Conservation (phyloP, 805 yeast species). For the Suhomyces pyralidae region DNA sequence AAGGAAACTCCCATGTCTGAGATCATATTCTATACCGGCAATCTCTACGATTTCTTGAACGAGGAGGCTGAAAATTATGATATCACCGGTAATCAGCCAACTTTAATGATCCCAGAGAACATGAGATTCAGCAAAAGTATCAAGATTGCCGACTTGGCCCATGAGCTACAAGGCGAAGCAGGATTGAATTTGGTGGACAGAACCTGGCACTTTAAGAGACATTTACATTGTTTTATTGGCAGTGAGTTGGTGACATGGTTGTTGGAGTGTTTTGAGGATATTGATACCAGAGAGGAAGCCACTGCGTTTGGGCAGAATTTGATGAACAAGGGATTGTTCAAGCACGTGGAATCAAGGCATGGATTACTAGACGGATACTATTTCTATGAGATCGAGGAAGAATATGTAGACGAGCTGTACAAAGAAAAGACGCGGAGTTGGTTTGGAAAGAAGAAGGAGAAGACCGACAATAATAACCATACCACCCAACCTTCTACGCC, state of each 20-base stretch:
- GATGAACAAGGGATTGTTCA: constrained; percentile 68
- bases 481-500: constrained; percentile 1
- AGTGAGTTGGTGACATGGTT: constrained; percentile 86
- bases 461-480: neutral
- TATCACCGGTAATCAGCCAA: constrained; percentile 33
- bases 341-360: constrained; percentile 82
- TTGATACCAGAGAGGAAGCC: constrained; percentile 81
- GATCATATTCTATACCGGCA: constrained; percentile 84
- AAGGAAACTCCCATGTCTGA: constrained; percentile 54
- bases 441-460: constrained; percentile 27
- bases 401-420: constrained; percentile 41
- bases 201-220: constrained; percentile 86
- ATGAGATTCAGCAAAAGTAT: constrained; percentile 48
- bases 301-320: constrained; percentile 72
- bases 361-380: constrained; percentile 90
- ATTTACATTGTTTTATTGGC: constrained; percentile 77
- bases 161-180: constrained; percentile 66
- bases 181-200: constrained; percentile 68
- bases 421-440: constrained; percentile 24
- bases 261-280: constrained; percentile 71
- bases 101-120: constrained; percentile 31
- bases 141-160: constrained; percentile 52
- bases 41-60: constrained; percentile 60
- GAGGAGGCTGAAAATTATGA: constrained; percentile 45
- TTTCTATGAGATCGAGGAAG: constrained; percentile 69